phyloP scores from a whole-genome alignment of 768 basidiomycete species.

The Leccinum sublutescens region DNA sequence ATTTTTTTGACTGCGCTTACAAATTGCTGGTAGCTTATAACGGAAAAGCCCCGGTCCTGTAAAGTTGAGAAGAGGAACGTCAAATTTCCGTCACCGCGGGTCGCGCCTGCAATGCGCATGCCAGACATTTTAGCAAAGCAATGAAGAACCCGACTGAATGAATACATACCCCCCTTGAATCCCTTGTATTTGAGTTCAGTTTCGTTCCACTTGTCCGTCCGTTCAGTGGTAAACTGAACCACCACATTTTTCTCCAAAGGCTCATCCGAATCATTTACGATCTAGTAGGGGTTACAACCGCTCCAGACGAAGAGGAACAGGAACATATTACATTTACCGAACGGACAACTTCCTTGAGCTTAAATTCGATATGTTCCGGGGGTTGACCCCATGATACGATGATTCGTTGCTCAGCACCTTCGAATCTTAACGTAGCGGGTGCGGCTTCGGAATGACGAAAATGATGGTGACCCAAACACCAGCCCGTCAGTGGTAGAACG shows the following conservation, averaged over 20 bases:
- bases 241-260: slow-evolving; percentile 19
- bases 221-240: slow-evolving; percentile 16
- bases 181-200: slow-evolving; percentile 13
- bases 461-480: slow-evolving; percentile 26
- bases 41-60: slow-evolving; percentile 13
- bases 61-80: slow-evolving; percentile 25
- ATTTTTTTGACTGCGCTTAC: slow-evolving; percentile 10
- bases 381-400: slow-evolving; percentile 9
- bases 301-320: not conserved
- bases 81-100: slow-evolving; percentile 5
- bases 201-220: slow-evolving; percentile 6
- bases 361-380: slow-evolving; percentile 13
- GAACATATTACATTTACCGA: slow-evolving; percentile 15
- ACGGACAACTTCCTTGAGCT: slow-evolving; percentile 14
- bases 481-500: slow-evolving; percentile 27
- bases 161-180: slow-evolving; percentile 27
- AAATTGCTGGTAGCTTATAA: slow-evolving; percentile 23
- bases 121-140: not conserved
- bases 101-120: slow-evolving; percentile 14
- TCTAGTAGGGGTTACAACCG: slow-evolving; percentile 9
- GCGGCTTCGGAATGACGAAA: slow-evolving; percentile 13
- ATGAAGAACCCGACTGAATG: not conserved
- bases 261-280: slow-evolving; percentile 17
- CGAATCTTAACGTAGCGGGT: slow-evolving; percentile 17
- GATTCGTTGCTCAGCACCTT: slow-evolving; percentile 4